phyloP scores from a whole-genome alignment of 768 basidiomycete species.

The Boletellus ananas region DNA sequence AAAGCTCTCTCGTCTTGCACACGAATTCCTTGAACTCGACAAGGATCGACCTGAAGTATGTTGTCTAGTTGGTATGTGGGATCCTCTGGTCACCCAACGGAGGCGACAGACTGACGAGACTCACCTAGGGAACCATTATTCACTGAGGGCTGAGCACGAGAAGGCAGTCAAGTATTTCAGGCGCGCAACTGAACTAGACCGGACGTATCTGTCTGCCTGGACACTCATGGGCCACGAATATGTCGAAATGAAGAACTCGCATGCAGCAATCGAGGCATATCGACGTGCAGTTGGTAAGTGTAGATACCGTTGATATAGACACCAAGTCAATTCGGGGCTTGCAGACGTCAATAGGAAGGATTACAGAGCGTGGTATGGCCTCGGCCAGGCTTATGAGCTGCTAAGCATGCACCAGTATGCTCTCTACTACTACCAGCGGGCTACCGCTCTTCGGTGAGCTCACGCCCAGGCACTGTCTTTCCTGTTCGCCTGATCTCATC shows the following conservation, averaged over 20 bases:
- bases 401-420: constrained; percentile 97
- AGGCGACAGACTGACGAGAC: background rate
- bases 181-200: constrained; percentile 91
- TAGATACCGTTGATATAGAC: background rate
- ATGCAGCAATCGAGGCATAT: constrained; percentile 98
- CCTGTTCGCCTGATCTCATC: constrained; percentile 1
- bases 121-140: constrained; percentile 89
- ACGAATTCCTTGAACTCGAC: constrained; percentile 84
- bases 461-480: background rate
- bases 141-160: constrained; percentile 87
- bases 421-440: constrained; percentile 93
- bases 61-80: constrained; percentile 79
- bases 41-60: constrained; percentile 95
- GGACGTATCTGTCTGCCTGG: constrained; percentile 95
- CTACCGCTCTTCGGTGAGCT: constrained; percentile 80
- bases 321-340: background rate
- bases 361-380: constrained; percentile 97
- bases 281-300: constrained; percentile 88
- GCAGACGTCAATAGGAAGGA: constrained; percentile 95
- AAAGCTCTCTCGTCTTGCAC: constrained; percentile 87
- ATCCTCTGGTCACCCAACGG: background rate
- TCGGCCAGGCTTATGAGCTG: constrained; percentile 96
- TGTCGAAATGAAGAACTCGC: constrained; percentile 98
- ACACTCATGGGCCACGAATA: constrained; percentile 99
- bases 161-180: constrained; percentile 95